Evolutionary conservation across 148 eudicot genomes (phyloP).

Genomic region (Arbutus unedo): DNA sequence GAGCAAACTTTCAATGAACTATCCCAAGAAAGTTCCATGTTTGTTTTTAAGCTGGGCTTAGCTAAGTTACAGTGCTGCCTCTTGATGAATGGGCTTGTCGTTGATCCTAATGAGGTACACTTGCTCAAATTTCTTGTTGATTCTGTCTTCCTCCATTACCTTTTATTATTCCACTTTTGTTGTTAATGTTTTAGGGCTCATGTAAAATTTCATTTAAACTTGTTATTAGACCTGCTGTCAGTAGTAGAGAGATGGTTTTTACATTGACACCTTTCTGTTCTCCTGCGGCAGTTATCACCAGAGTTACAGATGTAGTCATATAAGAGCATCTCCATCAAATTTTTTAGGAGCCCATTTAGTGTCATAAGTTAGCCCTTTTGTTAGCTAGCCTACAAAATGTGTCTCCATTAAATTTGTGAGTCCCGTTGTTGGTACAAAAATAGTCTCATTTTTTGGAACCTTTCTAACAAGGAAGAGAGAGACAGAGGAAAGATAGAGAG

Average conservation of each 20-base stretch:
- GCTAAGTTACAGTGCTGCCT: slow-evolving; percentile 64
- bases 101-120: slow-evolving; percentile 73
- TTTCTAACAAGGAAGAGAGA: too few relatives aligned
- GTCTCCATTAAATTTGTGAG: too few relatives aligned
- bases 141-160: background rate
- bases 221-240: background rate
- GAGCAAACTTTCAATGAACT: slow-evolving; percentile 58
- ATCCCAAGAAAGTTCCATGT: slow-evolving; percentile 74
- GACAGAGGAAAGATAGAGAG: too few relatives aligned
- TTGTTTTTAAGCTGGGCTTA: slow-evolving; percentile 79
- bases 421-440: too few relatives aligned
- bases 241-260: background rate
- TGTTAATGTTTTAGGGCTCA: background rate
- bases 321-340: background rate
- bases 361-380: background rate
- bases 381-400: too few relatives aligned
- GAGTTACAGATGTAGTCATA: background rate
- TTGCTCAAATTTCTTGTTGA: slow-evolving; percentile 12
- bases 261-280: background rate
- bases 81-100: slow-evolving; percentile 86
- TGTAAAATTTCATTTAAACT: background rate
- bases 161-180: background rate
- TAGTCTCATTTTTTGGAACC: too few relatives aligned
- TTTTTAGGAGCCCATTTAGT: background rate
- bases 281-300: background rate